Evolutionary conservation across 176 grass and related monocot genomes (phyloP).

Genomic region (Carex kokanica): DNA sequence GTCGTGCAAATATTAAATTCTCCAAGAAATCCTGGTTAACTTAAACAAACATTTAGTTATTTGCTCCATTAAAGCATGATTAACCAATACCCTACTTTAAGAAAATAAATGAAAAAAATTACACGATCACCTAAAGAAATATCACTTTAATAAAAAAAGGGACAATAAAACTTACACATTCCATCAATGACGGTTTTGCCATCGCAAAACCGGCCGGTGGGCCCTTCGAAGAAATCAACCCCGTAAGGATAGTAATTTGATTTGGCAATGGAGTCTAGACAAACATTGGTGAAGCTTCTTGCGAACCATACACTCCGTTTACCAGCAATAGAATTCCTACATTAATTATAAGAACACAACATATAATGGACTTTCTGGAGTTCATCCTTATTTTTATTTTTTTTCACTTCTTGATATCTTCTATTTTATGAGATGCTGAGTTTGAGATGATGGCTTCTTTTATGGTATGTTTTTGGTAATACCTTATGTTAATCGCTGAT

Average conservation of each 20-base stretch:
- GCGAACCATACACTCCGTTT: not conserved
- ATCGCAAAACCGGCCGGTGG: conserved; percentile 52
- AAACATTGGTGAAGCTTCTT: conserved; percentile 39
- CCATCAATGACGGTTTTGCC: conserved; percentile 45
- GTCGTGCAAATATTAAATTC: not conserved
- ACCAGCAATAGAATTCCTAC: not conserved
- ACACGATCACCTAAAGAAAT: not conserved
- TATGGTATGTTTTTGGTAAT: not conserved
- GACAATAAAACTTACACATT: conserved; percentile 27
- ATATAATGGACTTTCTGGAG: not conserved
- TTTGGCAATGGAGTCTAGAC: conserved; percentile 37
- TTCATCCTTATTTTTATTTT: conserved; percentile 12
- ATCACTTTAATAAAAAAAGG: not conserved
- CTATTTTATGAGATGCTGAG: not conserved
- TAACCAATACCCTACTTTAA: not conserved
- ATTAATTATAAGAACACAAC: conserved; percentile 14
- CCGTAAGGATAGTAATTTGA: conserved; percentile 49
- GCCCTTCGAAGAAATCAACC: conserved; percentile 43
- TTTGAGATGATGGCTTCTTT: not conserved
- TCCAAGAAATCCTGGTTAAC: not conserved
- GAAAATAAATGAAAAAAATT: not conserved
- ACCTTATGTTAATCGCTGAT: conserved; percentile 8
- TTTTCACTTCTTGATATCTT: not conserved
- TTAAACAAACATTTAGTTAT: conserved; percentile 18
- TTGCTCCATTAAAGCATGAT: not conserved